Percentiles rank a stretch among this genome's conserved stretches.
phyloP scores from a whole-genome alignment of 495 filamentous ascomycete genomes.

The Tuber melanosporum region DNA sequence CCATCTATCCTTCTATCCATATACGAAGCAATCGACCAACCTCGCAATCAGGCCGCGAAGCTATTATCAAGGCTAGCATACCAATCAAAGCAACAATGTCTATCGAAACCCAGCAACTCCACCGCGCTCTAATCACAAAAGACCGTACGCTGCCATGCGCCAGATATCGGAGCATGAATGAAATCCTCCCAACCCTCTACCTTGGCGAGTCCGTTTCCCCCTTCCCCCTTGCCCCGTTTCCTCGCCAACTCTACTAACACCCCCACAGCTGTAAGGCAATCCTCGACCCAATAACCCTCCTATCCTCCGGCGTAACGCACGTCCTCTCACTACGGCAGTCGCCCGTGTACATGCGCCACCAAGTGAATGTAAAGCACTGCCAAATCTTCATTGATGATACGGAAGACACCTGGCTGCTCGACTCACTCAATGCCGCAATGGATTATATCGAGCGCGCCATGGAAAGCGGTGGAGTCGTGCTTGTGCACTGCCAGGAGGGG shows the following conservation, averaged over 20 bases:
- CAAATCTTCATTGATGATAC: slow-evolving; percentile 35
- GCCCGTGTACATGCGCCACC: slow-evolving; percentile 31
- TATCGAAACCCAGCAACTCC: slow-evolving; percentile 35
- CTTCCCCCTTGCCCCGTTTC: background rate
- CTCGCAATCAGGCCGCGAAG: background rate
- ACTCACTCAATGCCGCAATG: slow-evolving; percentile 31
- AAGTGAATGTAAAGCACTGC: slow-evolving; percentile 32
- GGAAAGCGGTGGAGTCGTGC: slow-evolving; percentile 23
- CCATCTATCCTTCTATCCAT: background rate
- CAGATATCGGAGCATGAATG: slow-evolving; percentile 32
- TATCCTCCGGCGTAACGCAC: slow-evolving; percentile 31
- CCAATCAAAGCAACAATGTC: slow-evolving; percentile 20
- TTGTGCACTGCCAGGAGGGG: slow-evolving; percentile 33
- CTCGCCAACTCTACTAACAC: slow-evolving; percentile 9
- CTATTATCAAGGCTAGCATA: background rate
- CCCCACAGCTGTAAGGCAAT: slow-evolving; percentile 28
- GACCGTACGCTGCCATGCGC: slow-evolving; percentile 34
- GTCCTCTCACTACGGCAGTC: slow-evolving; percentile 31
- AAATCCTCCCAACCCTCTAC: slow-evolving; percentile 33
- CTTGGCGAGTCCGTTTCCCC: slow-evolving; percentile 28
- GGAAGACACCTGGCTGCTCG: slow-evolving; percentile 31
- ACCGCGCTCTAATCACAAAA: slow-evolving; percentile 32
- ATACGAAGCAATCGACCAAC: background rate
- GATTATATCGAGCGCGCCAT: slow-evolving; percentile 29
- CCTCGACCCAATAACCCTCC: slow-evolving; percentile 30